Conservation (phyloP, 306 rosid genomes). For the Medicago arabica region DNA sequence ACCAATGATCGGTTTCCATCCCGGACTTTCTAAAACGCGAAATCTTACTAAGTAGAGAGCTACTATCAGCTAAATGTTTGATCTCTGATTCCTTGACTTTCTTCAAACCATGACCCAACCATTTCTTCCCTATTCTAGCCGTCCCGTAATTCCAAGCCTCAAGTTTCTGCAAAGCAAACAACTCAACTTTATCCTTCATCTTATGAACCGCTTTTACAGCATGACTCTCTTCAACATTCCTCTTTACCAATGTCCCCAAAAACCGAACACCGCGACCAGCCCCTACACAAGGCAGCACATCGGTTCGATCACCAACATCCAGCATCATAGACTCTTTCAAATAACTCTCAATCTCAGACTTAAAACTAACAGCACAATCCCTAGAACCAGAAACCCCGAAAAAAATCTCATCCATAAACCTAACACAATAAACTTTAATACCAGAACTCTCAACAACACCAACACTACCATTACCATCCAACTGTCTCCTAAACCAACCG, state of each 20-base stretch:
- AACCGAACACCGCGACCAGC: constrained; percentile 52
- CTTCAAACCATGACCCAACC: constrained; percentile 91
- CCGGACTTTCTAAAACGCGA: constrained; percentile 77
- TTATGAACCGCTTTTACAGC: constrained; percentile 83
- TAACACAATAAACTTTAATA: constrained; percentile 65
- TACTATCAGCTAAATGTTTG: constrained; percentile 66
- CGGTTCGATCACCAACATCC: constrained; percentile 58
- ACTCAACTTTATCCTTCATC: constrained; percentile 77
- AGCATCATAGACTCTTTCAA: constrained; percentile 67
- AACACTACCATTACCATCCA: constrained; percentile 58
- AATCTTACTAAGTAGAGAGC: constrained; percentile 63
- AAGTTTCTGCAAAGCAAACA: constrained; percentile 73
- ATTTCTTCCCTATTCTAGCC: constrained; percentile 78
- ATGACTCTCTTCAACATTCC: constrained; percentile 65
- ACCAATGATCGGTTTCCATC: constrained; percentile 99
- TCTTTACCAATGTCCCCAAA: constrained; percentile 69
- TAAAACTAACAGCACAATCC: constrained; percentile 67
- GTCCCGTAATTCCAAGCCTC: constrained; percentile 83
- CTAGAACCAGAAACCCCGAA: constrained; percentile 74
- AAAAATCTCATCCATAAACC: constrained; percentile 88
- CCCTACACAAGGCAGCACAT: constrained; percentile 62
- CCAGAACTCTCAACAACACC: constrained; percentile 44
- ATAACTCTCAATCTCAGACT: constrained; percentile 67
- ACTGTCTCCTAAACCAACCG: constrained; percentile 76
- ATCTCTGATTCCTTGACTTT: constrained; percentile 94